A percentile compares a stretch with the other conserved stretches of the same genome.
Conservation (phyloP, 129 eudicot genomes). For the Logfia minima region DNA sequence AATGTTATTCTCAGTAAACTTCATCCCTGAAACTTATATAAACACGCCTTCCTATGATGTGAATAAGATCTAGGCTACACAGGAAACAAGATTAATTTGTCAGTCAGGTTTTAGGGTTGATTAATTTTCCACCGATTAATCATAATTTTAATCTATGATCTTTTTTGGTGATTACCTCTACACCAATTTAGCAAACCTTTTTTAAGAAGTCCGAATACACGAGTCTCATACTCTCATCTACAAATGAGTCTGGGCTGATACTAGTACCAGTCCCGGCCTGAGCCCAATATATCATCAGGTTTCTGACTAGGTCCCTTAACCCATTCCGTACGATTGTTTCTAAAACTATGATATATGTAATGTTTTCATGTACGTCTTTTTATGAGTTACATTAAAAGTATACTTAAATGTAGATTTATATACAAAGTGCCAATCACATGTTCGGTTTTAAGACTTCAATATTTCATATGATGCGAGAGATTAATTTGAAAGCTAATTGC, state of each 20-base stretch:
- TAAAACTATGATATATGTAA: background rate
- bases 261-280: background rate
- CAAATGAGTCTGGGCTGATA: background rate
- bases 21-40: too few relatives aligned
- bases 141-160: background rate
- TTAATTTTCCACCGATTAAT: background rate
- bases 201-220: too few relatives aligned
- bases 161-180: background rate
- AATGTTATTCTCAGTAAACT: too few relatives aligned
- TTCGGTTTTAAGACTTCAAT: background rate
- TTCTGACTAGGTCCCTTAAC: background rate
- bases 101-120: background rate
- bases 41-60: too few relatives aligned
- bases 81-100: background rate
- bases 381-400: too few relatives aligned
- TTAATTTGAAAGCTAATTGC: background rate
- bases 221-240: too few relatives aligned
- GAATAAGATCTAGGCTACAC: background rate
- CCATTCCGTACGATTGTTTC: background rate
- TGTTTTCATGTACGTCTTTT: too few relatives aligned
- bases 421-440: background rate
- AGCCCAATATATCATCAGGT: background rate
- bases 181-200: background rate
- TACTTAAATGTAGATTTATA: too few relatives aligned
- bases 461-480: background rate